These are phyloP conservation scores for Chamaecyparis obtusa DNA, from an alignment of 75 land plant genomes.

Conservation along the genomic window DNA sequence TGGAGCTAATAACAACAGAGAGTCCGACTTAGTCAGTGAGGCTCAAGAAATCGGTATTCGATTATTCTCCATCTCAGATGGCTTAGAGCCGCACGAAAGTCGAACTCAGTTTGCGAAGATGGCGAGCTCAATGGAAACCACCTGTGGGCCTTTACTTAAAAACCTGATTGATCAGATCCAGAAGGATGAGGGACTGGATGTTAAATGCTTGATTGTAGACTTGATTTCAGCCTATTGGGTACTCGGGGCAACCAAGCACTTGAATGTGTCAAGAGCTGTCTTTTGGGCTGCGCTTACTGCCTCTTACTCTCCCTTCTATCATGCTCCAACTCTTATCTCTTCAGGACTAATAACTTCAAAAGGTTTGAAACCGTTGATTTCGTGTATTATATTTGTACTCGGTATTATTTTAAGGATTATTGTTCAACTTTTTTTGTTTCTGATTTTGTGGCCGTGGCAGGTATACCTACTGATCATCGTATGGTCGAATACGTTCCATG, in stretches of 20 bases:
- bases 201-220: background rate
- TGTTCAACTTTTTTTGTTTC: no score
- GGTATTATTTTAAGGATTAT: no score
- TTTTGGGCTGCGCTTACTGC: background rate
- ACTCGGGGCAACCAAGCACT: background rate
- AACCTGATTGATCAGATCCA: background rate
- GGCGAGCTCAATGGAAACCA: background rate
- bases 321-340: background rate
- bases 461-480: background rate
- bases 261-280: background rate
- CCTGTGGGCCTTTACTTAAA: background rate
- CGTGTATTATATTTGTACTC: background rate
- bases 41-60: background rate
- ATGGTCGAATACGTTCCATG: background rate
- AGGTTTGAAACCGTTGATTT: background rate
- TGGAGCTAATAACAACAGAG: background rate
- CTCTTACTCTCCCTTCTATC: background rate
- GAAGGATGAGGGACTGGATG: background rate
- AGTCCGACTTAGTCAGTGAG: background rate
- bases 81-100: background rate
- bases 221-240: background rate
- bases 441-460: background rate
- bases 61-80: background rate
- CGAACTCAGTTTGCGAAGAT: background rate
- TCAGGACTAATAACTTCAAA: background rate